A percentile compares a stretch with the other conserved stretches of the same genome.
These are phyloP conservation scores for Aspergillus bridgeri DNA, from an alignment of 495 filamentous ascomycete species.

Conservation along the genomic window DNA sequence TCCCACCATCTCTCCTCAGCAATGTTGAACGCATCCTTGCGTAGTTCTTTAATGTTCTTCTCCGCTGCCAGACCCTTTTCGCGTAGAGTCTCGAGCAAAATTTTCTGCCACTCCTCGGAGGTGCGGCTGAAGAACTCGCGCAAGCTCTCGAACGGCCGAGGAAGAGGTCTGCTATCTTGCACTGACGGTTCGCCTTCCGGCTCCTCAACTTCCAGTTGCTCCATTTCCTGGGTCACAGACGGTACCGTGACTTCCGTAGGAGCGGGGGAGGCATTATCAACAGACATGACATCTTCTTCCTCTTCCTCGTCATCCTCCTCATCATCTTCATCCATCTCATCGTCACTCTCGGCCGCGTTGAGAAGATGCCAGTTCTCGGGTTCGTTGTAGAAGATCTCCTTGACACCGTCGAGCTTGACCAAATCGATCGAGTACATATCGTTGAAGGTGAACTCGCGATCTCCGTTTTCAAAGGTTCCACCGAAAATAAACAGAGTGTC, in stretches of 20 bases:
- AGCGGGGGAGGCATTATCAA: slow-evolving; percentile 35
- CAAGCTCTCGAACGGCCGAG: slow-evolving; percentile 85
- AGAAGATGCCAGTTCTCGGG: slow-evolving; percentile 82
- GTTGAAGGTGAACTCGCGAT: slow-evolving; percentile 90
- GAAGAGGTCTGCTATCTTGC: slow-evolving; percentile 46
- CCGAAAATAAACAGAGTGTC: slow-evolving; percentile 91
- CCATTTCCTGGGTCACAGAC: slow-evolving; percentile 54
- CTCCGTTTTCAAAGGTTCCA: slow-evolving; percentile 91
- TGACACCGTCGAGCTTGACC: slow-evolving; percentile 86
- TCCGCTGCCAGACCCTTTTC: slow-evolving; percentile 49
- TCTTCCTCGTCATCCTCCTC: slow-evolving; percentile 54
- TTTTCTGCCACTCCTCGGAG: slow-evolving; percentile 83
- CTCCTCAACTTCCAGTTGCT: slow-evolving; percentile 58
- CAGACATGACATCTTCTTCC: slow-evolving; percentile 40
- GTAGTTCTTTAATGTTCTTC: slow-evolving; percentile 84
- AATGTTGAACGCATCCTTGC: slow-evolving; percentile 79
- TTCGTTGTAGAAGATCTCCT: slow-evolving; percentile 79
- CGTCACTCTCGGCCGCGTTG: slow-evolving; percentile 65
- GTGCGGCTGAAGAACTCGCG: slow-evolving; percentile 91
- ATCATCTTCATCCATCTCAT: slow-evolving; percentile 65
- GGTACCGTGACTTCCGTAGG: slow-evolving; percentile 37
- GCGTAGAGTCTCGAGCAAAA: slow-evolving; percentile 65
- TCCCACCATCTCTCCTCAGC: slow-evolving; percentile 99
- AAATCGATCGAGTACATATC: slow-evolving; percentile 90
- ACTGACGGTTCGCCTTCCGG: slow-evolving; percentile 46